Conservation (phyloP, 768 basidiomycete genomes). For the Clitopilus hobsonii region DNA sequence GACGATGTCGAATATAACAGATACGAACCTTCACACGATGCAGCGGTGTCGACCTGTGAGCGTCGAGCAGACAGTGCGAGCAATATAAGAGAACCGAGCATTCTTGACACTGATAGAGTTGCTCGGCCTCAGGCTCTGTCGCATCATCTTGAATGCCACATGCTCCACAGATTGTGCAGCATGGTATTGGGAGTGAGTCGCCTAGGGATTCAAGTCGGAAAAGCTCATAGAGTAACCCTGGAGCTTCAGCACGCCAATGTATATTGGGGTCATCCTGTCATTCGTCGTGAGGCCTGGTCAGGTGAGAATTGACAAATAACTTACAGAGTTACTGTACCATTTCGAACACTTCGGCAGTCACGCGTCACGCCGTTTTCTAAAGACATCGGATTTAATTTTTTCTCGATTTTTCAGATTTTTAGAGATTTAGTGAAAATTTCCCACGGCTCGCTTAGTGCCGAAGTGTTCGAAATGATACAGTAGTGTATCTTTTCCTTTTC, state of each 20-base stretch:
- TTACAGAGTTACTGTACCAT: neutral
- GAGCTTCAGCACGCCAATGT: neutral
- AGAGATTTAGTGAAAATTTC: too few relatives aligned
- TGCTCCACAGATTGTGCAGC: neutral
- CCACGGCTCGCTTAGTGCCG: too few relatives aligned
- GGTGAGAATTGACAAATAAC: neutral
- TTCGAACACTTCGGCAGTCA: too few relatives aligned
- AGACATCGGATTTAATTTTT: too few relatives aligned
- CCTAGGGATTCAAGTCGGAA: neutral
- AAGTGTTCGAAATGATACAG: too few relatives aligned
- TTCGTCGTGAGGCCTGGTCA: neutral
- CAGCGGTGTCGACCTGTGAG: constrained; percentile 6
- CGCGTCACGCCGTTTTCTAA: too few relatives aligned
- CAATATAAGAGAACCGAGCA: neutral
- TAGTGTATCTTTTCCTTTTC: too few relatives aligned
- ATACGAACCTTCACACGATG: constrained; percentile 10
- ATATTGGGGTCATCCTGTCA: neutral
- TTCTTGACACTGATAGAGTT: neutral
- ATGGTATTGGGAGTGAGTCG: neutral
- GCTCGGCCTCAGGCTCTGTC: neutral
- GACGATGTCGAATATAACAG: neutral
- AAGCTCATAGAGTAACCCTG: neutral
- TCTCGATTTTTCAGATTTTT: too few relatives aligned
- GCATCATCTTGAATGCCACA: neutral
- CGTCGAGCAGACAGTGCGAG: constrained; percentile 8